A percentile compares a stretch with the other conserved stretches of the same genome.
Conservation (phyloP, 2,329 filamentous ascomycete species). For the Nigrospora osmanthi region DNA sequence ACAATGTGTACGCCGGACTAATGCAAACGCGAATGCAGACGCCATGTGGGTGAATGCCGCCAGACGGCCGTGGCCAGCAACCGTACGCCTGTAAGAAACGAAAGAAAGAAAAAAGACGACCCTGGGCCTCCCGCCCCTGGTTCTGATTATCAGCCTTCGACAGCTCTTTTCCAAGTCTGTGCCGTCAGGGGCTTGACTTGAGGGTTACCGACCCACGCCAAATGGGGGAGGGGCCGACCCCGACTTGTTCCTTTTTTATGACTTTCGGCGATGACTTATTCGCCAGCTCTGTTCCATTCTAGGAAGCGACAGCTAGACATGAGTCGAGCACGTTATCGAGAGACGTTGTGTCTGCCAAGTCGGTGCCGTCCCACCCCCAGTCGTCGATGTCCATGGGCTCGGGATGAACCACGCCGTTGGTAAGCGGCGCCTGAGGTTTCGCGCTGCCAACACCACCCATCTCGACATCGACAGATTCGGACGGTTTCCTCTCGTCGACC, state of each 20-base stretch:
- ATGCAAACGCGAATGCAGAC: constrained; percentile 7
- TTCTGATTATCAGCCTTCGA: too few species aligned
- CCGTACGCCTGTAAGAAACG: too few species aligned
- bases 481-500: constrained; percentile 29
- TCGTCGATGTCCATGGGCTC: constrained; percentile 54
- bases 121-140: too few species aligned
- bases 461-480: constrained; percentile 17
- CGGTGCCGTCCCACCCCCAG: constrained; percentile 54
- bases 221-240: too few species aligned
- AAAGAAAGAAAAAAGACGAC: too few species aligned
- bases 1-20: background rate
- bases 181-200: too few species aligned
- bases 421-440: constrained; percentile 25
- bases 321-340: constrained; percentile 52
- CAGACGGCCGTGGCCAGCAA: too few species aligned
- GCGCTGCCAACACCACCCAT: constrained; percentile 25
- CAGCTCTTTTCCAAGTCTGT: too few species aligned
- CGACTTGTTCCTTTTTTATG: too few species aligned
- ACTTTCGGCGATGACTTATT: too few species aligned
- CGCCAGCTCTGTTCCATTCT: constrained; percentile 5
- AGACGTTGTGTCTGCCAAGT: constrained; percentile 38
- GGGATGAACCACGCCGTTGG: constrained; percentile 38
- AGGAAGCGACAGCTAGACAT: constrained; percentile 35
- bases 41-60: constrained; percentile 1
- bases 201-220: too few species aligned